A percentile compares a stretch with the other conserved stretches of the same genome.
Evolutionary conservation across 345 rosid genomes (phyloP).

Genomic region (Camelina hispida): DNA sequence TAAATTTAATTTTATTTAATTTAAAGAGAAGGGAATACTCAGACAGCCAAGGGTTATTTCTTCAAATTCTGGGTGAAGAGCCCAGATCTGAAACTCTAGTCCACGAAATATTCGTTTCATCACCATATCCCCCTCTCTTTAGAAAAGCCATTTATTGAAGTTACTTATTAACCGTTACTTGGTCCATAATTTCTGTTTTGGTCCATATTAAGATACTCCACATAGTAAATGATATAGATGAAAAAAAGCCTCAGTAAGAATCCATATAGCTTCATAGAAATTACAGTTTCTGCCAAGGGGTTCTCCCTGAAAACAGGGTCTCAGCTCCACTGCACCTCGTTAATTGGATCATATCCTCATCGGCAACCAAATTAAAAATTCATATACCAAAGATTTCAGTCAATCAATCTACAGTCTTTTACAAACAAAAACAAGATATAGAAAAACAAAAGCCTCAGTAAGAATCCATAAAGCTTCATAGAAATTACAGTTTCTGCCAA

Average conservation of each 20-base stretch:
- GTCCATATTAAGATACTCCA: too few relatives aligned
- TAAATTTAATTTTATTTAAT: too few relatives aligned
- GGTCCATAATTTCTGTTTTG: too few relatives aligned
- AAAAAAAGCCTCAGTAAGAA: constrained; percentile 49
- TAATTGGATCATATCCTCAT: constrained; percentile 52
- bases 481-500: constrained; percentile 51
- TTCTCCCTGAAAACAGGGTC: constrained; percentile 65
- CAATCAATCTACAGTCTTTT: too few relatives aligned
- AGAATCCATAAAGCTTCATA: constrained; percentile 46
- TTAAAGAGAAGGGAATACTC: constrained; percentile 54
- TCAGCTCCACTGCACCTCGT: constrained; percentile 65
- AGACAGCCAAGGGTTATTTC: constrained; percentile 99
- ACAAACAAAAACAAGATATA: not conserved
- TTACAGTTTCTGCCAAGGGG: constrained; percentile 59
- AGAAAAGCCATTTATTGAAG: too few relatives aligned
- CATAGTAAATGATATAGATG: too few relatives aligned
- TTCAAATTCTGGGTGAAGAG: constrained; percentile 64
- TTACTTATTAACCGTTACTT: too few relatives aligned
- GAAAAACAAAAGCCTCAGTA: constrained; percentile 47
- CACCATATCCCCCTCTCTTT: constrained; percentile 50
- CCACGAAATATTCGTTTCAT: constrained; percentile 75
- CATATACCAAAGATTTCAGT: too few relatives aligned
- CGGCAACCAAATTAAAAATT: constrained; percentile 3
- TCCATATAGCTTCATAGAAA: constrained; percentile 47
- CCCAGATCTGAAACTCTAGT: constrained; percentile 99